A percentile compares a stretch with the other conserved stretches of the same genome.
These are phyloP conservation scores for Talaromyces islandicus DNA, from an alignment of 2,329 filamentous ascomycete species.

Conservation along the genomic window DNA sequence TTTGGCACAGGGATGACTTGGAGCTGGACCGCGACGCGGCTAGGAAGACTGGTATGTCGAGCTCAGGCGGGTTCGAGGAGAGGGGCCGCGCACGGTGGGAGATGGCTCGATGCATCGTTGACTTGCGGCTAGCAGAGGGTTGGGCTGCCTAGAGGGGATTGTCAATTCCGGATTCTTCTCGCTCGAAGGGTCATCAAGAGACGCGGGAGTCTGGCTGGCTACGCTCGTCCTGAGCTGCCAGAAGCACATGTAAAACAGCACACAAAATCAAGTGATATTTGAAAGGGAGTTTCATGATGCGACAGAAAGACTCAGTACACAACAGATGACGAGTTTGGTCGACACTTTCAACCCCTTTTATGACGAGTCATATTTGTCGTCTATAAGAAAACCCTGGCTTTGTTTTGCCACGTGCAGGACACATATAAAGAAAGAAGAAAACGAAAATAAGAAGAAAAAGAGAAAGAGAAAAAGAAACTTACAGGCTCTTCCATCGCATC, in stretches of 20 bases:
- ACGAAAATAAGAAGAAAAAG: not conserved
- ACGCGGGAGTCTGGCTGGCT: not conserved
- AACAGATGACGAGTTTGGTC: not conserved
- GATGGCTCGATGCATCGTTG: constrained; percentile 3
- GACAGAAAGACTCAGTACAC: not conserved
- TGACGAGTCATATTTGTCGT: not conserved
- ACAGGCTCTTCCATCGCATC: not conserved
- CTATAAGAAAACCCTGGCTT: not conserved
- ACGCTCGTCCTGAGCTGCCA: not conserved
- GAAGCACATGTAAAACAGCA: not conserved
- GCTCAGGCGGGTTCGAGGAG: constrained; percentile 9
- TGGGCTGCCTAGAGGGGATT: not conserved
- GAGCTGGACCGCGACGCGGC: not conserved
- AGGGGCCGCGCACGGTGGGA: constrained; percentile 8
- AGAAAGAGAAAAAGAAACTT: not conserved
- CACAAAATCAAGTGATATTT: not conserved
- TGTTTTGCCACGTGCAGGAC: not conserved
- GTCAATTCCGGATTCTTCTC: not conserved
- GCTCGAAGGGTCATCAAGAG: not conserved
- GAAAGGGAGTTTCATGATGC: not conserved
- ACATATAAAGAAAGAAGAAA: not conserved
- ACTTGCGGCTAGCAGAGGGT: not conserved
- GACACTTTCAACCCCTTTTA: not conserved
- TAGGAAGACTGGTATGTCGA: constrained; percentile 7
- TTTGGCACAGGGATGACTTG: not conserved